These are phyloP conservation scores for Iris macrosiphon DNA, from an alignment of 106 monocot species.

Conservation along the genomic window DNA sequence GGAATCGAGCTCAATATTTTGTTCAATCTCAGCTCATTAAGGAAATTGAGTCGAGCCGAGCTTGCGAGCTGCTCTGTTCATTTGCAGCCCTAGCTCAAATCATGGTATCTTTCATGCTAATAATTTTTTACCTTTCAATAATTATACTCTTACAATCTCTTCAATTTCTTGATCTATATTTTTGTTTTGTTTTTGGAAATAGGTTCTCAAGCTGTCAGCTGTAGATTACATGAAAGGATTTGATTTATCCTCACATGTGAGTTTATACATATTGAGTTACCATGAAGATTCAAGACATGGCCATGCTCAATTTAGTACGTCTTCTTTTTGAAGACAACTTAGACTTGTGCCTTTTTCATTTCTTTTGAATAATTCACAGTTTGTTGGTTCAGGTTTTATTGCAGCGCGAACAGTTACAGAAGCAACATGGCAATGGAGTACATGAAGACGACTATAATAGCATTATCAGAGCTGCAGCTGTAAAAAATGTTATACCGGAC, in stretches of 20 bases:
- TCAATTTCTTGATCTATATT: too few relatives aligned
- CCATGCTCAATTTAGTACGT: not conserved
- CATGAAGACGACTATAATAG: constrained; percentile 22
- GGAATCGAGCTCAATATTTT: too few relatives aligned
- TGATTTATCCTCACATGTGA: constrained; percentile 65
- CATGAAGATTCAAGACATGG: not conserved
- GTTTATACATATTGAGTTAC: constrained; percentile 11
- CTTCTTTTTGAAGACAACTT: not conserved
- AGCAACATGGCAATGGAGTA: constrained; percentile 15
- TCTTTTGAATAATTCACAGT: not conserved
- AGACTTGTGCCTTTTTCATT: not conserved
- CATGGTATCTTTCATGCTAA: too few relatives aligned
- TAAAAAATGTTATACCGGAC: constrained; percentile 59
- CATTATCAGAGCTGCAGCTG: constrained; percentile 37
- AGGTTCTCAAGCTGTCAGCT: constrained; percentile 70
- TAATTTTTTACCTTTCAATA: too few relatives aligned
- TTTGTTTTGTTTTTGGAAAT: too few relatives aligned
- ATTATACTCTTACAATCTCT: too few relatives aligned
- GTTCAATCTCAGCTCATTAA: too few relatives aligned
- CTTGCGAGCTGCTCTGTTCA: too few relatives aligned
- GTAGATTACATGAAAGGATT: constrained; percentile 71
- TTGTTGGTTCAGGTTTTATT: constrained; percentile 34
- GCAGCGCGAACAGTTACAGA: constrained; percentile 48
- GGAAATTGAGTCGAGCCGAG: too few relatives aligned
- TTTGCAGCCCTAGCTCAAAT: too few relatives aligned